Base-by-base conservation (phyloP, 352 stramenopile species). In the Globisporangium takayamanum region DNA sequence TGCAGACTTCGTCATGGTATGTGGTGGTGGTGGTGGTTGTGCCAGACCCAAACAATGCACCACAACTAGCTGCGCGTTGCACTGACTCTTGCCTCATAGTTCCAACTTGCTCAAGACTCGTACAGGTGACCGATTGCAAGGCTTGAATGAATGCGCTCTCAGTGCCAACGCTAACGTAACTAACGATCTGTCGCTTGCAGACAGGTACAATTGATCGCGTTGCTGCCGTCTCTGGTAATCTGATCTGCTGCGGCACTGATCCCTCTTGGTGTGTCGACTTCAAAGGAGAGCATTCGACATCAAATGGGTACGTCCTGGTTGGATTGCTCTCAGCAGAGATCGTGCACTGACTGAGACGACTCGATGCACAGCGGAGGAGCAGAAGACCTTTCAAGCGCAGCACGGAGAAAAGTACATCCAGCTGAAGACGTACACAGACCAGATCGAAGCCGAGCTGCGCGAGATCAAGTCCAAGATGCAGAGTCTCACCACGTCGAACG, bases 341-440 rank as follows among this genome's bases (percentile, higher is more conserved):
- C 45, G 8, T 36, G 33, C 22, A 51, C 20, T 45, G 4, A 14
- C 12, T 61, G 6, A 14, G 26, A 53, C 26, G 18, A 46, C 18
- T 15, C 12, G 18, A 41, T 39, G 3, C 49, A 4, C 46, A 94
- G 84, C 71, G 16, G 82, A 94, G 44, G 84, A 94, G 52, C 82
- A 94, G 48, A 92, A 91, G 50, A 55, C 68, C 1, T 94, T 87
- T 59, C 78, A 94, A 61, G 64, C 72, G 46, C 84, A 94, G 37
- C 82, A 92, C 56, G 84, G 84, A 18, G 80, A 94, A 55, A 88
- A 90, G 55, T 92, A 94, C 41, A 88, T 94, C 50, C 84, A 94
- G 49, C 58, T 94, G n/a, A 94, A 94, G 59, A 79, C 68, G 22
- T 92, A 94, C 67, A 87, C 84, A 3, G 82, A 94, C 53, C 80